Conservation (phyloP, 768 basidiomycete genomes). For the Steccherinum ochraceum region DNA sequence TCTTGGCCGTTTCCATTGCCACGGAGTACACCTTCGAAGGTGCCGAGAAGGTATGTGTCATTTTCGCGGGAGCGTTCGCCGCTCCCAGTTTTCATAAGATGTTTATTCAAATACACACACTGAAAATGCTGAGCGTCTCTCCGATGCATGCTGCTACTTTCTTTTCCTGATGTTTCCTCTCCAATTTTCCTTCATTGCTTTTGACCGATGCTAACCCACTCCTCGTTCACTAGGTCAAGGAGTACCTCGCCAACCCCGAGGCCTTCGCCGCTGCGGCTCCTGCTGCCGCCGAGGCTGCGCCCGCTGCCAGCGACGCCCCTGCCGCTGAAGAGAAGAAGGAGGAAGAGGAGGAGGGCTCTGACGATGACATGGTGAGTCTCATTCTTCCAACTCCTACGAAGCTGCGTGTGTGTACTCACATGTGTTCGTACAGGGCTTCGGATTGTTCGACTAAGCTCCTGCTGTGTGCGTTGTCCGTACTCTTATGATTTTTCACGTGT, state of each 20-base stretch:
- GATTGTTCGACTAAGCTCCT: conserved; percentile 75
- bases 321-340: conserved; percentile 63
- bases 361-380: conserved; percentile 77
- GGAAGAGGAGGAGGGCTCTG: conserved; percentile 80
- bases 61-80: conserved; percentile 14
- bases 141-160: conserved; percentile 32
- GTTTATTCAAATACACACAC: conserved; percentile 43
- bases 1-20: conserved; percentile 79
- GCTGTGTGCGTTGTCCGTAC: background rate
- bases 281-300: conserved; percentile 42
- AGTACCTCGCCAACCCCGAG: conserved; percentile 95
- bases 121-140: conserved; percentile 77
- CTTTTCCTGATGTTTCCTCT: conserved; percentile 22
- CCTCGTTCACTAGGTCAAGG: conserved; percentile 64
- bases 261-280: conserved; percentile 88
- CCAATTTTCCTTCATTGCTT: conserved; percentile 26
- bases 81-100: conserved; percentile 18
- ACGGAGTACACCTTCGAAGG: conserved; percentile 96
- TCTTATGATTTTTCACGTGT: background rate
- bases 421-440: conserved; percentile 63
- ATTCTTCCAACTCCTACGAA: background rate
- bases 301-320: conserved; percentile 49
- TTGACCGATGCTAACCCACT: conserved; percentile 28
- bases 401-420: background rate
- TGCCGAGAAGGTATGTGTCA: conserved; percentile 72